A percentile compares a stretch with the other conserved stretches of the same genome.
phyloP scores from a whole-genome alignment of 805 yeast species.

The Candida gorgasii region DNA sequence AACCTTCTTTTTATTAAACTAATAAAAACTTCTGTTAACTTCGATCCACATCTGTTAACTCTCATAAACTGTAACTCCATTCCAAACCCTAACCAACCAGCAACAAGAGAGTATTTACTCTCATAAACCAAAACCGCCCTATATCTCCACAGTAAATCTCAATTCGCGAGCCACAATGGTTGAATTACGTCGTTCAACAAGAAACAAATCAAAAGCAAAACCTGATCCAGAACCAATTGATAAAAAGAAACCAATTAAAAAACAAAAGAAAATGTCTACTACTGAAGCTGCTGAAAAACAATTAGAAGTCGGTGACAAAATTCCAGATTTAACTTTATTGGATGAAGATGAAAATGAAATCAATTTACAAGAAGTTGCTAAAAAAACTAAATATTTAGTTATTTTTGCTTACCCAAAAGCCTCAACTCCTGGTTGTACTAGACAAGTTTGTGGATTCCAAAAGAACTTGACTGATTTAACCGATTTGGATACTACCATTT shows the following conservation, averaged over 20 bases:
- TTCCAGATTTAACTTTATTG: constrained; percentile 62
- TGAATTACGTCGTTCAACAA: constrained; percentile 40
- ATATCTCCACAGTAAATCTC: neutral
- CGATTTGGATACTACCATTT: constrained; percentile 55
- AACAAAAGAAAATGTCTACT: constrained; percentile 10
- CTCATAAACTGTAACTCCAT: no score
- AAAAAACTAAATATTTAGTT: constrained; percentile 34
- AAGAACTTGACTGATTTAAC: constrained; percentile 57
- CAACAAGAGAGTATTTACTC: no score
- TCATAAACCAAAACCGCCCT: neutral
- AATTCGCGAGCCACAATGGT: constrained; percentile 23
- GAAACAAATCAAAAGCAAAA: constrained; percentile 22
- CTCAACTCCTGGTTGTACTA: constrained; percentile 93
- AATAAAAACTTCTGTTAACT: no score
- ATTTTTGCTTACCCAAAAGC: constrained; percentile 84
- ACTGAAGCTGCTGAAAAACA: neutral
- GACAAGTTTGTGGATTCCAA: constrained; percentile 90
- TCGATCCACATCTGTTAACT: no score
- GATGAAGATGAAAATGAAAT: constrained; percentile 71
- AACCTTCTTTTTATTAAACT: no score
- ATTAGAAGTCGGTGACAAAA: constrained; percentile 56
- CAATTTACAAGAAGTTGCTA: constrained; percentile 30
- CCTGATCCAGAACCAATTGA: constrained; percentile 15
- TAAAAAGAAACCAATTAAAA: constrained; percentile 6
- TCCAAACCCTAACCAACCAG: no score